A percentile compares a stretch with the other conserved stretches of the same genome.
Evolutionary conservation across 352 stramenopile genomes (phyloP).

Genomic region (Pythium grandisporangium): DNA sequence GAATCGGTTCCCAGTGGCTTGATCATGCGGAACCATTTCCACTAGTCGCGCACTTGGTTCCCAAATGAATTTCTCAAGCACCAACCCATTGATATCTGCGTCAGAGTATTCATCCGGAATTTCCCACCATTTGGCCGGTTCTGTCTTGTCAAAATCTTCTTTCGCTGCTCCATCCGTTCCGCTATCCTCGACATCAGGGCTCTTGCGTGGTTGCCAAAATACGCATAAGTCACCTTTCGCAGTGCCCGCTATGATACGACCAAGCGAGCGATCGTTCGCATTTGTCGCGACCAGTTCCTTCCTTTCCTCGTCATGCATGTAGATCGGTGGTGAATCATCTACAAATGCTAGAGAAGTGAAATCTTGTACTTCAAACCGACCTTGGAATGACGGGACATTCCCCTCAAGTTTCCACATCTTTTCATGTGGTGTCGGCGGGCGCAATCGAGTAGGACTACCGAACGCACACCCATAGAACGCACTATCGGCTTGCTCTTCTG

Average conservation of each 20-base stretch:
- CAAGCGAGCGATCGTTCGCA: conserved; percentile 41
- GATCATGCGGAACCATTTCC: conserved; percentile 50
- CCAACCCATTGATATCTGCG: conserved; percentile 48
- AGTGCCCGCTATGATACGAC: conserved; percentile 48
- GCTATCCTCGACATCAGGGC: conserved; percentile 22
- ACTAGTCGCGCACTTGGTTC: conserved; percentile 49
- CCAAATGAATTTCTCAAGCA: conserved; percentile 48
- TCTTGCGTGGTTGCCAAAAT: conserved; percentile 49
- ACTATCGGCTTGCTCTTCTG: conserved; percentile 38
- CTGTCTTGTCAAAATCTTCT: conserved; percentile 18
- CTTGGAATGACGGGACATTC: conserved; percentile 63
- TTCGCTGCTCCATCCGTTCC: too few species aligned
- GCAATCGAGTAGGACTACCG: conserved; percentile 30
- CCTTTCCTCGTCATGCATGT: conserved; percentile 36
- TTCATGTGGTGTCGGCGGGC: conserved; percentile 39
- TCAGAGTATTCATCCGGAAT: conserved; percentile 57
- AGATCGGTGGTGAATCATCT: conserved; percentile 54
- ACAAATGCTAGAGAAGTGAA: conserved; percentile 60
- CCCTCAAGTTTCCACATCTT: conserved; percentile 72
- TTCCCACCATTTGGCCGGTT: conserved; percentile 68
- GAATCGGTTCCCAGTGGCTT: conserved; percentile 55
- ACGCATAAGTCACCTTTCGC: conserved; percentile 57
- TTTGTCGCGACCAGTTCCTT: conserved; percentile 35
- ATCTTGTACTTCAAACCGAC: conserved; percentile 55
- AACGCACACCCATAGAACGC: conserved; percentile 58